Base-by-base conservation (phyloP, 2,329 filamentous ascomycete species). In the Rhynchosporium secalis region DNA sequence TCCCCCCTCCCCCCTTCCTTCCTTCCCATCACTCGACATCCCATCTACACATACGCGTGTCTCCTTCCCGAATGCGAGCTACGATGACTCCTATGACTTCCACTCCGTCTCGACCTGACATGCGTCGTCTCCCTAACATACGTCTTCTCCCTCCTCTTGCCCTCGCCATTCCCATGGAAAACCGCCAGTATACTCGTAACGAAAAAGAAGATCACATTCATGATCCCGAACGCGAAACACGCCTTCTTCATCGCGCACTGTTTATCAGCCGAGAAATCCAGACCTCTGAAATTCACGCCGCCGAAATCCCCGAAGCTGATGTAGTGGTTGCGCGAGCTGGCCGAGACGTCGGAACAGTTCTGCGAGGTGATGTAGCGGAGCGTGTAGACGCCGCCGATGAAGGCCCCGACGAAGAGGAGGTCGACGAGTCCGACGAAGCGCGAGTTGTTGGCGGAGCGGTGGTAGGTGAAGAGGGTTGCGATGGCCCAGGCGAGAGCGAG, bases 211-310 rank as follows among this genome's bases (percentile, higher is more conserved):
- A 95, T 79, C 68, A 81, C 80, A 75, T 95, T 91, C 83, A 97
- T 96, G 75, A 98, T 97, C 55, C 85, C 92, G 69, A 97, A 87
- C 2, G 92, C 94, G 77, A 92, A 98, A 68, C 81, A 83, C 0
- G 93, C 89, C 83, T 97, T 98, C 72, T 96, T 85, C 91, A 97
- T 95, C 56, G 89, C 85, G 78, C 94, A 98, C 4, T 86, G 85
- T 81, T 94, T 94, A 76, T 91, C 82, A 43, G 87, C 76, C 58
- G 82, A 76, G 46, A 87, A 72, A 47, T 81, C 75, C 62, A 85
- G 81, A 57, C 77, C 77, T 54, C 80, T 80, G 41, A 83, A 75
- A 36, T 76, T 78, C 48, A 84, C 84, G 66, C 77, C 79, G 36
- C 85, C 83, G 65, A 91, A 84, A 12, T 83, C 78, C 12, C 88